Evolutionary conservation across 306 rosid genomes (phyloP), one percentile per base, ranked within the genome.

Genomic region (Ormosia semicastrata): DNA sequence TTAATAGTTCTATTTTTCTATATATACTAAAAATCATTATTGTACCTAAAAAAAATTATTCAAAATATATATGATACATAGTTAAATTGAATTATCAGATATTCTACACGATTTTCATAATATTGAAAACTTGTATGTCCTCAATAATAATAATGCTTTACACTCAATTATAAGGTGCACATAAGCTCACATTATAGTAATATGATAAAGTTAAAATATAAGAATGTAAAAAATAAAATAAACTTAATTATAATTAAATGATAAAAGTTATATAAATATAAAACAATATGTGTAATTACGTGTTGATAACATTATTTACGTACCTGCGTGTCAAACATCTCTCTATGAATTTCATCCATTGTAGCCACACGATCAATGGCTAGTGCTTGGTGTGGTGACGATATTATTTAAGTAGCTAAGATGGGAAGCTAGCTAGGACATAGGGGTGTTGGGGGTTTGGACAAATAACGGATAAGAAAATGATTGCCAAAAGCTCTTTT

Each of bases 391-490:
- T 52, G 74, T 77, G 66, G 57, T 52, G 74, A 49, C 37, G 57
- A 7, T 30, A 54, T 67, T 78, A 66, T 40, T 40, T 40, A 67
- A 67, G 24, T 40, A n/a, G 11, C 40, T 53, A 32, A n/a, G 34
- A 57, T 32, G 33, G 37, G 82, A 53, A 56, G 65, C 54, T 33
- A 63, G 59, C 15, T 2, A 41, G 46, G 10, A 2, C n/a, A 40
- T 67, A 78, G 68, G 69, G 32, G 41, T 33, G 53, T 46, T 33
- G 70, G 64, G 64, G 79, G 72, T 71, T 73, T 81, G 74, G 39
- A 64, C 41, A 81, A 81, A 53, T 73, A 66, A 54, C 52, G 53
- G 81, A 81, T 66, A 15, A 81, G 69, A 74, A 73, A 81, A 81
- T 81, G 80, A 56, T 68, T 53, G 41, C 18, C 32, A 54, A 40